Evolutionary conservation across 108 stramenopile genomes (phyloP), one percentile per base, ranked within the genome.

Genomic region (Phaeodactylum tricornutum): DNA sequence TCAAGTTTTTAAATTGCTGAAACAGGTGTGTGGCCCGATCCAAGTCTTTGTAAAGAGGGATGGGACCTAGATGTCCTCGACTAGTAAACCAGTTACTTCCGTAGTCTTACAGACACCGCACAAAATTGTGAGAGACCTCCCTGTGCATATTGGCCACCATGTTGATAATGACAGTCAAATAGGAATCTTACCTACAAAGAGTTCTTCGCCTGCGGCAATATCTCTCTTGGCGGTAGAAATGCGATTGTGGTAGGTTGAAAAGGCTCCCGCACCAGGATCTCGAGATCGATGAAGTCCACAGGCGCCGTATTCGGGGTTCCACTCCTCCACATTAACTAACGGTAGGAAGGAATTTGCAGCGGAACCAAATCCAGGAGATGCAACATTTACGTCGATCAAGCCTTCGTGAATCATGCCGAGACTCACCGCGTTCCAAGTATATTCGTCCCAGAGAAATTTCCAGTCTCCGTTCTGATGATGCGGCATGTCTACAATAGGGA

Each of bases 181-280:
- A n/a, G n/a, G n/a, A n/a, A n/a, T n/a, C n/a, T n/a, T n/a, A n/a
- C n/a, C n/a, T 2, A 72, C 61, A 57, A 71, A 71, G n/a, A 76
- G 37, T 42, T 76, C 75, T 42, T 76, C 26, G 8, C 75, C 75
- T n/a, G 63, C 52, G 6, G 30, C 6, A 35, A 68, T 43, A n/a
- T 45, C n/a, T 5, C 4, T 16, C 29, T 19, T 53, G 25, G 66
- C 66, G 16, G 15, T 47, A 8, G 61, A 42, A 0, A 22, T 12
- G 16, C 71, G 71, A 62, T 62, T 49, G 33, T 53, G 32, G 39
- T 55, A 61, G 29, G 35, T 37, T 0, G 67, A 50, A 45, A 69
- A 62, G 23, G 72, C 66, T 7, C 71, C 71, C 15, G 57, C 61
- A 2, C 67, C 77, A 26, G 78, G 71, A 72, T 69, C 72, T 49